Evolutionary conservation across 192 early-diverging fungal species (phyloP), one percentile per base, ranked within the genome.

Genomic region (Thoreauomyces humboldtii): DNA sequence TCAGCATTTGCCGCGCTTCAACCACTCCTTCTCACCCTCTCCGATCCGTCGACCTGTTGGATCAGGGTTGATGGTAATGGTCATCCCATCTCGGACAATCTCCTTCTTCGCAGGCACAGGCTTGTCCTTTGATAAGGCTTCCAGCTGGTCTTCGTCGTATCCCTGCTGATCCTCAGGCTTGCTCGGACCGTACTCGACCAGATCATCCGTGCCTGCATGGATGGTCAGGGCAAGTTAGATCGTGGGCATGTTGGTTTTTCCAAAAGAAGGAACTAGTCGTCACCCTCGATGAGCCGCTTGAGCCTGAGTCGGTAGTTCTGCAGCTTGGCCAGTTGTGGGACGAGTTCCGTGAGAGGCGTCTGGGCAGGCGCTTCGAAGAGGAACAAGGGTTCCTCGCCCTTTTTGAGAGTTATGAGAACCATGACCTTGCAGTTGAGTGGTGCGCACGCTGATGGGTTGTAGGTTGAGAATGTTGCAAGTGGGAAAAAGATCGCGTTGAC

Each of bases 41-140:
- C 84, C 84, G 4, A 52, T 71, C 25, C 84, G 43, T 37, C 80
- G 51, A 4, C 84, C 84, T 11, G 84, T 86, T 6, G 84, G 84
- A 56, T 82, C 80, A 22, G 74, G 75, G 53, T 78, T 80, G 22
- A 67, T 33, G 35, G 77, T 59, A 34, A 80, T 71, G 15, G 38
- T 64, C 32, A 70, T 46, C 43, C 78, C 84, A 46, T 80, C 58
- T 27, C 52, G 33, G 17, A 65, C 41, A n/a, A 80, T 46, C 37
- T 63, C 60, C 24, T 73, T 24, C 37, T 76, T 71, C 48, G 19
- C 34, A 9, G 17, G 2, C 14, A 56, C 34, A 56, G 58, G 19
- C 22, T 67, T 48, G 34, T 77, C 62, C 14, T 66, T 61, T 7
- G 65, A 61, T 22, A 86, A 37, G 27, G 75, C 65, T 58, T 85